A percentile compares a stretch with the other conserved stretches of the same genome.
phyloP scores from a whole-genome alignment of 2,329 filamentous ascomycete species.

The Nigrograna mackinnonii region DNA sequence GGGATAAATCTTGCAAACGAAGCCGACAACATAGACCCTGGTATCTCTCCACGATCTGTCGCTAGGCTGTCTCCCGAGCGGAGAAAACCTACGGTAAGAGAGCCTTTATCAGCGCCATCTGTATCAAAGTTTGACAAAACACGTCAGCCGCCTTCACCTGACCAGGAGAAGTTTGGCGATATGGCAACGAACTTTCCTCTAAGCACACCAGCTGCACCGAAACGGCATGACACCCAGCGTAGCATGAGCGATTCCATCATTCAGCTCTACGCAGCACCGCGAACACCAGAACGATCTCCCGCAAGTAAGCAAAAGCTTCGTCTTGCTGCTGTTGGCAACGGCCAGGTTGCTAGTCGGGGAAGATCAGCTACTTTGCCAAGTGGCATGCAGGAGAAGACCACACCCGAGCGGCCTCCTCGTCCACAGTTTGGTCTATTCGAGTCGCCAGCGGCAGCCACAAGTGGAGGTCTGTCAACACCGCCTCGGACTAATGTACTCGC shows the following conservation, averaged over 20 bases:
- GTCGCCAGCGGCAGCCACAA: constrained; percentile 4
- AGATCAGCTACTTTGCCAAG: constrained; percentile 19
- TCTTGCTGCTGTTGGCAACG: constrained; percentile 2
- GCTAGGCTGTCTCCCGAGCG: constrained; percentile 21
- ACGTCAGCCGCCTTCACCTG: constrained; percentile 23
- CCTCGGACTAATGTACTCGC: constrained; percentile 24
- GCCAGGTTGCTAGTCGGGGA: constrained; percentile 4
- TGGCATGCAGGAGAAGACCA: constrained; percentile 15
- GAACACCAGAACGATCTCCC: constrained; percentile 12
- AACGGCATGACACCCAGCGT: constrained; percentile 20
- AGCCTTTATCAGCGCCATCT: not conserved
- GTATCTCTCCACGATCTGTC: constrained; percentile 24
- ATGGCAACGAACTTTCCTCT: constrained; percentile 28
- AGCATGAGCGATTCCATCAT: constrained; percentile 30
- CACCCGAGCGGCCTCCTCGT: constrained; percentile 27
- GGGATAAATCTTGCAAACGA: constrained; percentile 15
- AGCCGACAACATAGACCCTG: constrained; percentile 20
- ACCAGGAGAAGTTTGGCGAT: constrained; percentile 23
- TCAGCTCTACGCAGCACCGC: constrained; percentile 15
- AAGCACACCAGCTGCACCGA: constrained; percentile 19
- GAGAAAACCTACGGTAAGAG: constrained; percentile 28
- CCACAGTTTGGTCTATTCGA: constrained; percentile 26
- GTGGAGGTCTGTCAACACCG: constrained; percentile 7
- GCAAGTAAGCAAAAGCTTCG: not conserved
- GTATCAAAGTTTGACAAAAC: constrained; percentile 10